Evolutionary conservation across 2,329 filamentous ascomycete genomes (phyloP), one percentile per base, ranked within the genome.

Genomic region (Aspergillus persii): DNA sequence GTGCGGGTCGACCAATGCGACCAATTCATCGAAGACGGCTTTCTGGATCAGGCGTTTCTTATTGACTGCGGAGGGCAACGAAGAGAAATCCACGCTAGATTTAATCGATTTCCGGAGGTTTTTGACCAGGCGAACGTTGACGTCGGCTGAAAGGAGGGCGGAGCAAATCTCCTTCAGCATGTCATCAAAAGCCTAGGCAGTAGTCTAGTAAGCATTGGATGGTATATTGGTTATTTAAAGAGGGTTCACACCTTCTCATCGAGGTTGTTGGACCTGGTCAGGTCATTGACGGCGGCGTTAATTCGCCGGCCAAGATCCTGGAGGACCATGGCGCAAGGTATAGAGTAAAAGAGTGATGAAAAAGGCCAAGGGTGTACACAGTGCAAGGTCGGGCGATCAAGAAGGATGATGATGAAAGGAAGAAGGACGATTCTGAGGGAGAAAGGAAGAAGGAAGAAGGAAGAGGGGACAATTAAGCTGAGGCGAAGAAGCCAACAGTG

Each of bases 111-210:
- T 96, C 67, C 94, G 92, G 51, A 99, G 87, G 69, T 89, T 88
- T 71, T 90, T 88, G 61, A 99, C 95, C 54, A 99, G 90, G 70
- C 90, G 90, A 66, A 99, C 91, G 76, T 98, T 99, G 73, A 99
- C 95, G 71, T 99, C 95, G 77, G 95, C 92, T 82, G 96, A 93
- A 72, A 98, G 86, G 23, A 99, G 90, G 62, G 95, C 95, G 66
- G 93, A 87, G 76, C 92, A 96, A 71, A 99, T 98, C 79, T 98
- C 93, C 80, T 98, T 98, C 76, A 99, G 85, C 95, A 99, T 99
- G 70, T 85, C 84, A 82, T 99, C 95, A 76, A 99, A 98, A 47
- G 93, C 92, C 91, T 95, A 50, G 54, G 44, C 31, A 23, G 18
- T 15, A 15, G 11, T 47, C 8, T 15, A 23, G 41, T 50, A 57